Evolutionary conservation across 305 asterid genomes (phyloP).

Genomic region (Fraxinus ornus): DNA sequence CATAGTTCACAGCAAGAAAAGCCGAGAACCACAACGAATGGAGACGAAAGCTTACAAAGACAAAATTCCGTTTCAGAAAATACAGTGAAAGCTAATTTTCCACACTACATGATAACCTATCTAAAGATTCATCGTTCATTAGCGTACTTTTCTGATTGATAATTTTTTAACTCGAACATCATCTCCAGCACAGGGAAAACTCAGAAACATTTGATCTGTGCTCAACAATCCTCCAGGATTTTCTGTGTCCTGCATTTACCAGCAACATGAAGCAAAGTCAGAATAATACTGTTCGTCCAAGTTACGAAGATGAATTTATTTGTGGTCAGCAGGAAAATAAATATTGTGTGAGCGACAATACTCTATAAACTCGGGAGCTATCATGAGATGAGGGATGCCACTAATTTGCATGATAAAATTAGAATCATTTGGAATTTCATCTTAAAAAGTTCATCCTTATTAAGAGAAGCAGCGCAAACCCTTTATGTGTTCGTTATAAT

Average conservation of each 20-base stretch:
- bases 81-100: neutral
- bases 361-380: neutral
- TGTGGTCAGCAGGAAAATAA: neutral
- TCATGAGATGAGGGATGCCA: neutral
- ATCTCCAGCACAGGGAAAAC: neutral
- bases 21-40: slow-evolving; percentile 18
- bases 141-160: neutral
- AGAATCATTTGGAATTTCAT: neutral
- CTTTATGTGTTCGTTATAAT: neutral
- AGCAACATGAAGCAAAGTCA: slow-evolving; percentile 16
- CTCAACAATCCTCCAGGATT: slow-evolving; percentile 3
- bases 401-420: neutral
- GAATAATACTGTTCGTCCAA: neutral
- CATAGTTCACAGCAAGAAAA: slow-evolving; percentile 10
- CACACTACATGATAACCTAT: slow-evolving; percentile 9
- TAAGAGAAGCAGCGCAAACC: neutral
- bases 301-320: neutral
- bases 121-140: neutral
- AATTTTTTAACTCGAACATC: neutral
- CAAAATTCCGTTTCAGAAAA: slow-evolving; percentile 24
- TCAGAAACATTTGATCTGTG: neutral
- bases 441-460: neutral
- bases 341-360: neutral
- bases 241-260: slow-evolving; percentile 24
- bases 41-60: slow-evolving; percentile 3